Base-by-base conservation (phyloP, 2,329 filamentous ascomycete genomes). In the Calonectria ilicicola region DNA sequence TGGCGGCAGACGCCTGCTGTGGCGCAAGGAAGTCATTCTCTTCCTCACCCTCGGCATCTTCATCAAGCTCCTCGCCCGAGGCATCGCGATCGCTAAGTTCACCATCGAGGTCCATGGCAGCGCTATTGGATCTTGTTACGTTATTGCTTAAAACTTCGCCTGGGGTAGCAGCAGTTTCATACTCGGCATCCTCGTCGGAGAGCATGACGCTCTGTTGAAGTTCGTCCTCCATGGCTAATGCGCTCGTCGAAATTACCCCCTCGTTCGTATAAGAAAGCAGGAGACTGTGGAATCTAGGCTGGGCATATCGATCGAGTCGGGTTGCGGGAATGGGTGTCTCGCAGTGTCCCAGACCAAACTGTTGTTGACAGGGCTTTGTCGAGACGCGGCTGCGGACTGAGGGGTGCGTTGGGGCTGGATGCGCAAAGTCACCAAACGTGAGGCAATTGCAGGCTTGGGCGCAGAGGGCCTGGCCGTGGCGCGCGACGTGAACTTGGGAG, bases 171-270 rank as follows among this genome's bases (percentile, higher is more conserved):
- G 75, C 75, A 17, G 77, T 82, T 63, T 82, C 84, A 67, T 86
- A 87, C 42, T 87, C 86, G 62, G 84, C 85, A 69, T 86, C 87
- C 70, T 89, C 87, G 5, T 89, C 88, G 7, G 88, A 89, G 69
- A 87, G 84, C 75, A 88, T 83, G 51, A 86, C 87, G 80, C 88
- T 90, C 77, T 89, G 88, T 78, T 90, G 89, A 69, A 90, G 84
- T 80, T 91, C 88, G 72, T 91, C 89, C 80, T 91, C 87, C 83
- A 89, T 90, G 63, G 87, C 84, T 78, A 89, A 89, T 68, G 87
- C 85, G 77, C 86, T 89, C 65, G 86, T 82, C 87, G 90, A 90
- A 58, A 75, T 83, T 77, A 77, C 77, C 75, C 74, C 75, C 77
- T 76, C 77, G 76, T 79, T 75, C 73, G 72, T 71, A 74, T 73